Percentiles rank a stretch among this genome's conserved stretches.
These are phyloP conservation scores for Cryptosporidium ryanae DNA, from an alignment of 169 alveolate genomes.

Conservation along the genomic window DNA sequence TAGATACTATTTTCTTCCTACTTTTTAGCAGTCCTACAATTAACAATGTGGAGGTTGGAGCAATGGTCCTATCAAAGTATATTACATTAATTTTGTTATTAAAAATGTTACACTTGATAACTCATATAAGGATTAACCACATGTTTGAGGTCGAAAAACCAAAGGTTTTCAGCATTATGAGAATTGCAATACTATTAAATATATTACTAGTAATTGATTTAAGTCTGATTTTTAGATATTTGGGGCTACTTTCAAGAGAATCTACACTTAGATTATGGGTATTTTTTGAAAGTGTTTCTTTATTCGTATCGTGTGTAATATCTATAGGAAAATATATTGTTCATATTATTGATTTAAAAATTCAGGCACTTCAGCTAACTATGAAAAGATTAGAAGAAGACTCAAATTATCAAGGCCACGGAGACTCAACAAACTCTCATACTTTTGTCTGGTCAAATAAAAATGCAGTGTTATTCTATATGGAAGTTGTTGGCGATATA, in stretches of 20 bases:
- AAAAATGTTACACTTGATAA: conserved; percentile 84
- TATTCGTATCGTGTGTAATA: conserved; percentile 76
- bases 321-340: conserved; percentile 77
- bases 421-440: conserved; percentile 11
- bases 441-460: conserved; percentile 50
- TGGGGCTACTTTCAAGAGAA: conserved; percentile 76
- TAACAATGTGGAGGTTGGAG: conserved; percentile 84
- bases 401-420: background rate
- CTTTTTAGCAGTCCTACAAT: conserved; percentile 86
- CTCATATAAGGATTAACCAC: conserved; percentile 82
- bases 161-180: conserved; percentile 76
- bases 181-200: conserved; percentile 42
- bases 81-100: conserved; percentile 81
- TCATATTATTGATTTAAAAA: conserved; percentile 76
- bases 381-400: conserved; percentile 16
- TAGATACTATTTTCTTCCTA: conserved; percentile 86
- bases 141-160: conserved; percentile 87
- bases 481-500: conserved; percentile 53
- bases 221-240: conserved; percentile 77
- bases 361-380: conserved; percentile 31
- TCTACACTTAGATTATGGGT: conserved; percentile 88
- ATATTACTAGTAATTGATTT: conserved; percentile 80
- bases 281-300: conserved; percentile 82
- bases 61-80: conserved; percentile 80
- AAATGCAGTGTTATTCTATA: conserved; percentile 40